Evolutionary conservation across 495 filamentous ascomycete genomes (phyloP).

Genomic region (Penicillium lagena): DNA sequence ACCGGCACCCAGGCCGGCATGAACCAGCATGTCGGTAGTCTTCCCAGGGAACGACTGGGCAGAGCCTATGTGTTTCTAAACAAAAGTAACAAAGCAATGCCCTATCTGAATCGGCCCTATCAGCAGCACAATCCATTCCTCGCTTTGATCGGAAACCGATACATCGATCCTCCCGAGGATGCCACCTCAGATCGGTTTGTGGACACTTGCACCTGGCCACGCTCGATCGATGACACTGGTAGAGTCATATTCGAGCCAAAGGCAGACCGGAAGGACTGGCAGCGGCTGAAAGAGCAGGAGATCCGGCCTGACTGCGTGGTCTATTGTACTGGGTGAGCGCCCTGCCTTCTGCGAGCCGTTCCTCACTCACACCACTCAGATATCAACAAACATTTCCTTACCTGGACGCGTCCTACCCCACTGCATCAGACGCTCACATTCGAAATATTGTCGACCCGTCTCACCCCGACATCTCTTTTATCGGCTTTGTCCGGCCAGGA

Average conservation of each 20-base stretch:
- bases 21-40: slow-evolving; percentile 11
- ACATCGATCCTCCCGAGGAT: slow-evolving; percentile 12
- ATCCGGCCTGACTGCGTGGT: slow-evolving; percentile 10
- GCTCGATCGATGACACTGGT: slow-evolving; percentile 7
- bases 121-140: slow-evolving; percentile 6
- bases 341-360: neutral
- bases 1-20: slow-evolving; percentile 12
- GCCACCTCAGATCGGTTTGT: slow-evolving; percentile 7
- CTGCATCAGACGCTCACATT: slow-evolving; percentile 9
- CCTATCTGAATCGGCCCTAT: slow-evolving; percentile 11
- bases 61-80: slow-evolving; percentile 11
- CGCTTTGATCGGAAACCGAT: slow-evolving; percentile 8
- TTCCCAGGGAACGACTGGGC: slow-evolving; percentile 6
- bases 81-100: slow-evolving; percentile 15
- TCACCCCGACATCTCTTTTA: slow-evolving; percentile 9
- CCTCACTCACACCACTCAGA: neutral
- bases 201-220: slow-evolving; percentile 12
- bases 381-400: slow-evolving; percentile 13
- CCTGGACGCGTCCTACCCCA: slow-evolving; percentile 9
- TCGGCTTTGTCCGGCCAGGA: slow-evolving; percentile 12
- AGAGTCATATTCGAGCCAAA: slow-evolving; percentile 8
- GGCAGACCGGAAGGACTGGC: slow-evolving; percentile 8
- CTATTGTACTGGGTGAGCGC: slow-evolving; percentile 6
- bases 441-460: slow-evolving; percentile 10
- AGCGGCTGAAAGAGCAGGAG: slow-evolving; percentile 4